phyloP scores from a whole-genome alignment of 345 rosid species.

The Populus tremula region DNA sequence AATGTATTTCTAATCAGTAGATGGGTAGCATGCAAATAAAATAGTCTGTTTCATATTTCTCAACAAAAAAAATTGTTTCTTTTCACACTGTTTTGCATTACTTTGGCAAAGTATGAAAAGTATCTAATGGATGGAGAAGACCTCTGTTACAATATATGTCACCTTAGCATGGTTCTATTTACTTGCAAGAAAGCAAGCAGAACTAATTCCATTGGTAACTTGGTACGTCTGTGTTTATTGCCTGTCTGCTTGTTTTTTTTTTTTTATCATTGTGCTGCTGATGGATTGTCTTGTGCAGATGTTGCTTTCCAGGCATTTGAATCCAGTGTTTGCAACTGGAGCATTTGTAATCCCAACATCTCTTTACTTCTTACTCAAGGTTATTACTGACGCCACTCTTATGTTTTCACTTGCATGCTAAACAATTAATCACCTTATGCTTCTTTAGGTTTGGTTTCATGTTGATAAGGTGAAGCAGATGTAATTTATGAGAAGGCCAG shows the following conservation, averaged over 20 bases:
- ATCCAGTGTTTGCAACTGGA: conserved; percentile 67
- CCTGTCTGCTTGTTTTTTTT: conserved; percentile 4
- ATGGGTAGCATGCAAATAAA: background rate
- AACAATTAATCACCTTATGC: conserved; percentile 2
- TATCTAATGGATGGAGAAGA: background rate
- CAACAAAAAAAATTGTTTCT: background rate
- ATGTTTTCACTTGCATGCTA: background rate
- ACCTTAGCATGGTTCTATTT: background rate
- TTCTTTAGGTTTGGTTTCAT: conserved; percentile 4
- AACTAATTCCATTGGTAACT: background rate
- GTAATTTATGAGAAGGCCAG: background rate
- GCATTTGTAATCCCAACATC: conserved; percentile 85
- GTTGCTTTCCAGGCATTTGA: conserved; percentile 62
- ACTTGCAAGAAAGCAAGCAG: background rate
- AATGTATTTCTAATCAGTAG: background rate
- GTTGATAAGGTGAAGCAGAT: background rate
- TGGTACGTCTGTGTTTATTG: background rate
- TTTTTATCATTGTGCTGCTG: conserved; percentile 18
- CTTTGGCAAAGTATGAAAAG: background rate
- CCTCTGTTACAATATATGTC: background rate
- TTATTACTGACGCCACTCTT: conserved; percentile 22
- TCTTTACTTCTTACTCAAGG: conserved; percentile 84
- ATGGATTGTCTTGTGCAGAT: conserved; percentile 50
- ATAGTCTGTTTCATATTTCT: background rate
- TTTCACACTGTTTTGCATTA: background rate